Conservation (phyloP, 1,284 basidiomycete genomes). For the Irpex sp. region DNA sequence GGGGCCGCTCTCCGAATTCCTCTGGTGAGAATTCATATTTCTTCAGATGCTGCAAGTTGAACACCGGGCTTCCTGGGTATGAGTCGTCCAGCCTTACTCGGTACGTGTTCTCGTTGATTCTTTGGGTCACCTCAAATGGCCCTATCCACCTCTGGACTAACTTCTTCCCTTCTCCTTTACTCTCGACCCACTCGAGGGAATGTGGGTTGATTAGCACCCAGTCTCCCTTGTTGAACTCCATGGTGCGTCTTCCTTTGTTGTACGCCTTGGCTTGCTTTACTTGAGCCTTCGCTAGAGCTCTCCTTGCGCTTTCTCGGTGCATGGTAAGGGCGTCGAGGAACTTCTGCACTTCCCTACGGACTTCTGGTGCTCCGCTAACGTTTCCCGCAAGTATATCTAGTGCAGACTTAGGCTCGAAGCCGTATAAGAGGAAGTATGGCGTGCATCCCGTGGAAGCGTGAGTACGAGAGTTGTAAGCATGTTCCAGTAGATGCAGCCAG, state of each 20-base stretch:
- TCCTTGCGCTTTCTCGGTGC: slow-evolving; percentile 11
- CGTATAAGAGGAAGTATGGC: not conserved
- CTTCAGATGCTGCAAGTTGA: slow-evolving; percentile 27
- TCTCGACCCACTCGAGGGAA: slow-evolving; percentile 19
- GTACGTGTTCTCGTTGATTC: slow-evolving; percentile 24
- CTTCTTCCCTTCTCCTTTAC: slow-evolving; percentile 26
- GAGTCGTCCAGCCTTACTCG: slow-evolving; percentile 21
- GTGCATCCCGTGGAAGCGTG: not conserved
- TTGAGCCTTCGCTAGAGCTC: slow-evolving; percentile 15
- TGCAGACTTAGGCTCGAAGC: not conserved
- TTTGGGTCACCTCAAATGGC: slow-evolving; percentile 13
- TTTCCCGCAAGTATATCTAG: too few species aligned
- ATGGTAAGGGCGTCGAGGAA: too few species aligned
- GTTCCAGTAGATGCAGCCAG: not conserved
- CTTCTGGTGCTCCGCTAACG: too few species aligned
- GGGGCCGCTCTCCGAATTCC: slow-evolving; percentile 12
- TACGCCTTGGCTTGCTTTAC: slow-evolving; percentile 7
- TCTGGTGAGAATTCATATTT: slow-evolving; percentile 12
- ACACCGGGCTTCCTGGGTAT: slow-evolving; percentile 23
- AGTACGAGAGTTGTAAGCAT: not conserved
- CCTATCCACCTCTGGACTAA: slow-evolving; percentile 19
- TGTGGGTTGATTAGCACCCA: slow-evolving; percentile 28
- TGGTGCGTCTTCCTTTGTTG: slow-evolving; percentile 4
- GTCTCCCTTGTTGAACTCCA: slow-evolving; percentile 21
- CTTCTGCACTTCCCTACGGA: too few species aligned